Conservation (phyloP, 352 stramenopile species). For the Pythium sp. region DNA sequence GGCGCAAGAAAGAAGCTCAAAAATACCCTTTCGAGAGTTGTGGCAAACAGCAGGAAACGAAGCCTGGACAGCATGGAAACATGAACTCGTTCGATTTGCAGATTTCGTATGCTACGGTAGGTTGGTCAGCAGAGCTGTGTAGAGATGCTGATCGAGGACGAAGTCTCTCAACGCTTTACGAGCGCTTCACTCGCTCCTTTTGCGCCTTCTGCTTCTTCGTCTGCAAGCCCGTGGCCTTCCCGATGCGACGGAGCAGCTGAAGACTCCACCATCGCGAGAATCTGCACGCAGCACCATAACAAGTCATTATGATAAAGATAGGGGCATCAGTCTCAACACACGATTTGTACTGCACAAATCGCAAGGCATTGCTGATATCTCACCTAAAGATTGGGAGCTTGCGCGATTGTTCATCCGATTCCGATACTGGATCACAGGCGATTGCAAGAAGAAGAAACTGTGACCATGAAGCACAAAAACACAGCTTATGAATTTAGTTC, state of each 20-base stretch:
- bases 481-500: neutral
- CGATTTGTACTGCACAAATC: too few relatives aligned
- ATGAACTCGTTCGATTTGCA: neutral
- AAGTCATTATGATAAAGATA: too few relatives aligned
- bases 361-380: neutral
- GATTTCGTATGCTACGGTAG: neutral
- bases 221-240: constrained; percentile 72
- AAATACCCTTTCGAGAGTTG: neutral
- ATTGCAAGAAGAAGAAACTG: constrained; percentile 86
- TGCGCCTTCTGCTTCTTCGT: constrained; percentile 59
- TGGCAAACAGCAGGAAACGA: neutral
- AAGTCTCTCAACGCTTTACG: constrained; percentile 5
- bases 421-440: constrained; percentile 64
- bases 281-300: constrained; percentile 20
- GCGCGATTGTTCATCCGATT: constrained; percentile 34
- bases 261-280: constrained; percentile 85
- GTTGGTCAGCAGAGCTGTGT: too few relatives aligned
- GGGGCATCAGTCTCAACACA: too few relatives aligned
- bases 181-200: constrained; percentile 23
- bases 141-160: too few relatives aligned
- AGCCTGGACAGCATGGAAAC: neutral
- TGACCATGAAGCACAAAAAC: neutral
- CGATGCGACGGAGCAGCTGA: constrained; percentile 75
- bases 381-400: constrained; percentile 82
- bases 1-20: neutral